Conservation (phyloP, 2,329 filamentous ascomycete species). For the Cladosporium sp. region DNA sequence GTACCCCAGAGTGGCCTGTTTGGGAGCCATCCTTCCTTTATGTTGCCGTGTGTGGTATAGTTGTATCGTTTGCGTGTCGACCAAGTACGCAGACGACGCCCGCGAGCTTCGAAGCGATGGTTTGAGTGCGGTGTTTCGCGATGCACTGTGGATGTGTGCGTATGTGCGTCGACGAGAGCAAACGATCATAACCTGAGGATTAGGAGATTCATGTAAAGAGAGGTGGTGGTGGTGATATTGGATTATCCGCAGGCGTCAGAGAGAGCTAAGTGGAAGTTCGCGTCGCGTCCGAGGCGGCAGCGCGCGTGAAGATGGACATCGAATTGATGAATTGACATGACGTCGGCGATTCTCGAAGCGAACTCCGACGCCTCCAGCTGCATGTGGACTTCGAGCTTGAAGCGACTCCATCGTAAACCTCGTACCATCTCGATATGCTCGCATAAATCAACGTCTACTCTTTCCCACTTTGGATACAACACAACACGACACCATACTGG, state of each 20-base stretch:
- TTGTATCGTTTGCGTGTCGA: slow-evolving; percentile 14
- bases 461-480: too few species aligned
- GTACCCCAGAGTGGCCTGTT: slow-evolving; percentile 86
- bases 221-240: neutral
- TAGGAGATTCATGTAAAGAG: neutral
- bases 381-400: too few species aligned
- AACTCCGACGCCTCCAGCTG: neutral
- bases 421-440: too few species aligned
- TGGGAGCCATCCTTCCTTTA: slow-evolving; percentile 45
- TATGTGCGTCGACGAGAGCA: neutral
- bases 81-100: neutral
- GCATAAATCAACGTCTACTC: too few species aligned
- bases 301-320: neutral
- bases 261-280: neutral
- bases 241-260: neutral
- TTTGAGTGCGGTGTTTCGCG: neutral
- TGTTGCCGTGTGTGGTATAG: slow-evolving; percentile 12
- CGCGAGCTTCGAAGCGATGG: neutral
- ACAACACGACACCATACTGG: slow-evolving; percentile 21
- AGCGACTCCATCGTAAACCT: neutral
- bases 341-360: neutral
- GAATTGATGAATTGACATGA: neutral
- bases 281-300: slow-evolving; percentile 5
- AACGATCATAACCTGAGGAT: slow-evolving; percentile 3
- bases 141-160: neutral